phyloP scores from a whole-genome alignment of 495 filamentous ascomycete genomes.

The Xanthoparmelia taractica region DNA sequence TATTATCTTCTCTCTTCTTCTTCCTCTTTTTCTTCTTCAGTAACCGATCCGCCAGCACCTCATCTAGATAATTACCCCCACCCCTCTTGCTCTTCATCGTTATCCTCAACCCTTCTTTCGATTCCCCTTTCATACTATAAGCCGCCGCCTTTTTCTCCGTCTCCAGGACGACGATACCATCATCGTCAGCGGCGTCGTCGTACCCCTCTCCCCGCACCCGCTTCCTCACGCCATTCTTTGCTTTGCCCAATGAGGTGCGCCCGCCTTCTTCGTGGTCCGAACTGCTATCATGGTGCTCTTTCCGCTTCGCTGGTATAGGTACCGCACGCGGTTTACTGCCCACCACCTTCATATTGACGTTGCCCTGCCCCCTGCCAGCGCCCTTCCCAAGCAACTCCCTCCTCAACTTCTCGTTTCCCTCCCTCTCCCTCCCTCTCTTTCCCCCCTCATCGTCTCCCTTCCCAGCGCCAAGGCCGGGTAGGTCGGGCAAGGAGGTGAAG shows the following conservation, averaged over 20 bases:
- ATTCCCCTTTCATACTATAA: too few relatives aligned
- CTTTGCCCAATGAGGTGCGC: conserved; percentile 46
- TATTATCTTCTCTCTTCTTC: conserved; percentile 39
- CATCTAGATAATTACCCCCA: conserved; percentile 43
- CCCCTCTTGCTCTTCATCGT: conserved; percentile 2
- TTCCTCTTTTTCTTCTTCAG: conserved; percentile 47
- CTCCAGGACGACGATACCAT: background rate
- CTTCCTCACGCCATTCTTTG: conserved; percentile 20
- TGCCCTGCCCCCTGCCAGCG: conserved; percentile 4
- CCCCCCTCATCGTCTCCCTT: too few relatives aligned
- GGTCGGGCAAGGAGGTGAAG: too few relatives aligned
- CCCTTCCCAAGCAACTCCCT: background rate
- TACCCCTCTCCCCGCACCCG: conserved; percentile 1
- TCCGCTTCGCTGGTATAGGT: conserved; percentile 1
- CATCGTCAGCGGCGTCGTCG: conserved; percentile 16
- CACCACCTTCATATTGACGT: conserved; percentile 22
- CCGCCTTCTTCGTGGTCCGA: conserved; percentile 55
- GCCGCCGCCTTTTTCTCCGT: conserved; percentile 12
- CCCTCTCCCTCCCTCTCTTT: conserved; percentile 26
- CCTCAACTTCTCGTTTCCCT: too few relatives aligned
- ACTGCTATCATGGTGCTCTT: conserved; percentile 4
- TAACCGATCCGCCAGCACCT: conserved; percentile 42
- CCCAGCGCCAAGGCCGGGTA: too few relatives aligned
- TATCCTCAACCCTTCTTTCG: too few relatives aligned
- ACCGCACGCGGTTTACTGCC: conserved; percentile 6